These are phyloP conservation scores for Purpureocillium lavendulum DNA, from an alignment of 2,329 filamentous ascomycete species.

Conservation along the genomic window DNA sequence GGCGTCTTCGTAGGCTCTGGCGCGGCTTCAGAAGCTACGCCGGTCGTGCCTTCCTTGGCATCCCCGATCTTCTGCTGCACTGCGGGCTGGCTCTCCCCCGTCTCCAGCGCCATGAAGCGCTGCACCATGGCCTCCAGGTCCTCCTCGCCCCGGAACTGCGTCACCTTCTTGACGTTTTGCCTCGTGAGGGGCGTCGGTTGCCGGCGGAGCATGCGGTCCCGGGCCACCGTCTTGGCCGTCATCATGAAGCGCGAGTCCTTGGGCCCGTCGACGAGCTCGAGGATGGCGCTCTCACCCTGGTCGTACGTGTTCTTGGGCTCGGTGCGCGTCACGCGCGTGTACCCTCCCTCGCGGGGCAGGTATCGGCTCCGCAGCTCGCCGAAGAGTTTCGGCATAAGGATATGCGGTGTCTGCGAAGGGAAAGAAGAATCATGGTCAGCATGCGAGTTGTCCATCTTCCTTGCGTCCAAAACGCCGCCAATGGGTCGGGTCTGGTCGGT, in stretches of 20 bases:
- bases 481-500: no score
- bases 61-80: no score
- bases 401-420: slow-evolving; percentile 50
- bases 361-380: slow-evolving; percentile 76
- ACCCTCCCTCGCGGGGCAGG: slow-evolving; percentile 71
- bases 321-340: slow-evolving; percentile 88
- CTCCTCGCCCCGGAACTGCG: slow-evolving; percentile 62
- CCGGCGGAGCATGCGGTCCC: slow-evolving; percentile 46
- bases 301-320: slow-evolving; percentile 79
- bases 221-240: slow-evolving; percentile 77
- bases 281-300: slow-evolving; percentile 81
- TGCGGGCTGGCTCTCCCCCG: slow-evolving; percentile 10
- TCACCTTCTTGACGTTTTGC: slow-evolving; percentile 78
- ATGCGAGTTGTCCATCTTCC: background rate
- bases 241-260: slow-evolving; percentile 91
- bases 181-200: slow-evolving; percentile 62
- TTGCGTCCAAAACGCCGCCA: background rate
- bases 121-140: slow-evolving; percentile 60
- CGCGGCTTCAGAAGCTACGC: slow-evolving; percentile 13
- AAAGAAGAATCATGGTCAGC: no score
- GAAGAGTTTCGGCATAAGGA: slow-evolving; percentile 79
- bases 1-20: slow-evolving; percentile 5
- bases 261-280: slow-evolving; percentile 91
- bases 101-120: slow-evolving; percentile 23
- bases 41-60: slow-evolving; percentile 6